Conservation (phyloP, 371 early-diverging fungal genomes). For the Mucor saturninus region DNA sequence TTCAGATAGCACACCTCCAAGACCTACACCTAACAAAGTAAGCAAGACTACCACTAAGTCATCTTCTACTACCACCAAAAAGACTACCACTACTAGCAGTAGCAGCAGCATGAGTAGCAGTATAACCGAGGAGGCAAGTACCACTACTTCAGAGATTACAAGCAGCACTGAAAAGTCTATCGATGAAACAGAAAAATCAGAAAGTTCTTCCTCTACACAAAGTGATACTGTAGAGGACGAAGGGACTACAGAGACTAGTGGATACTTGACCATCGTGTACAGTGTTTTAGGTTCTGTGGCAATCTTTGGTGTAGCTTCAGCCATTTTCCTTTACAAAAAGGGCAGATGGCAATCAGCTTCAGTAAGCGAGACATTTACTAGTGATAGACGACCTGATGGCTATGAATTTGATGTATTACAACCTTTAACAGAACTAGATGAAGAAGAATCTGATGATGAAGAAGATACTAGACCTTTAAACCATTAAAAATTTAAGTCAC, state of each 20-base stretch:
- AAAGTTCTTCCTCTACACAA: neutral
- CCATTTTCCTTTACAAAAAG: slow-evolving; percentile 22
- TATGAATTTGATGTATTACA: slow-evolving; percentile 35
- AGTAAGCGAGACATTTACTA: neutral
- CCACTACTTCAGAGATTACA: neutral
- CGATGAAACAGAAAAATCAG: neutral
- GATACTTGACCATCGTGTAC: slow-evolving; percentile 18
- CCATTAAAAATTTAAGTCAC: neutral
- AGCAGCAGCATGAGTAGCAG: neutral
- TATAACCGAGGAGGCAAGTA: neutral
- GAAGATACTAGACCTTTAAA: slow-evolving; percentile 6
- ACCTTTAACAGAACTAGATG: slow-evolving; percentile 29
- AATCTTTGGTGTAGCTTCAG: slow-evolving; percentile 26
- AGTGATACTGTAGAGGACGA: neutral
- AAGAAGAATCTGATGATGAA: slow-evolving; percentile 22
- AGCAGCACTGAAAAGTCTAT: neutral
- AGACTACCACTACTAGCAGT: neutral
- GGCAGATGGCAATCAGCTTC: slow-evolving; percentile 11
- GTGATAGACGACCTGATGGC: slow-evolving; percentile 19
- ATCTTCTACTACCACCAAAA: neutral
- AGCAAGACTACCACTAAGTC: neutral
- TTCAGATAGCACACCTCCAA: slow-evolving; percentile 22
- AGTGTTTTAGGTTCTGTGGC: slow-evolving; percentile 23
- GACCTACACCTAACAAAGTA: slow-evolving; percentile 32
- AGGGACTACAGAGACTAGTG: neutral